Evolutionary conservation across 257 asterid genomes (phyloP).

Genomic region (Oldenlandia corymbosa): DNA sequence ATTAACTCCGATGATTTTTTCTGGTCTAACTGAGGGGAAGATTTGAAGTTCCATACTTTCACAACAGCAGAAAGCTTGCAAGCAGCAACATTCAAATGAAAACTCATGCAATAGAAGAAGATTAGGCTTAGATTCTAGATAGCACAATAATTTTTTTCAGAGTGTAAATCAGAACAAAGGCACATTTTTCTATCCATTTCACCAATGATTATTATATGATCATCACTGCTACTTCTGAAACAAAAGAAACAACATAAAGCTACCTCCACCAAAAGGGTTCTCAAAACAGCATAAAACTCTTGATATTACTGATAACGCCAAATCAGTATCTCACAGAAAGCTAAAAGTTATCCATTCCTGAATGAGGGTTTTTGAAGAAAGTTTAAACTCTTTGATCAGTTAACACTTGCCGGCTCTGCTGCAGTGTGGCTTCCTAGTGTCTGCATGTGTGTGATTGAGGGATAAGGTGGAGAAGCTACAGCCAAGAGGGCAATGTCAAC

Average conservation of each 20-base stretch:
- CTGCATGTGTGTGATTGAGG: constrained; percentile 19
- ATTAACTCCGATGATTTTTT: neutral
- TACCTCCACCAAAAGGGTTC: neutral
- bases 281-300: neutral
- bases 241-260: neutral
- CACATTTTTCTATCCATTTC: constrained; percentile 25
- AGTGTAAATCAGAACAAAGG: constrained; percentile 31
- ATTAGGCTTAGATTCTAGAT: constrained; percentile 22
- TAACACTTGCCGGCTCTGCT: constrained; percentile 15
- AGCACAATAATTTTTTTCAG: constrained; percentile 7
- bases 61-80: constrained; percentile 7
- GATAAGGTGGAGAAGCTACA: constrained; percentile 23
- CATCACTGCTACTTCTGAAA: neutral
- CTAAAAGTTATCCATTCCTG: neutral
- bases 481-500: constrained; percentile 17
- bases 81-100: constrained; percentile 5
- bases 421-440: constrained; percentile 9
- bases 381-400: constrained; percentile 4
- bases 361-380: neutral
- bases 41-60: neutral
- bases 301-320: neutral
- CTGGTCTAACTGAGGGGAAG: constrained; percentile 8
- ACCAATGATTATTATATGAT: constrained; percentile 12
- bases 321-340: neutral
- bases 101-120: constrained; percentile 19